Base-by-base conservation (phyloP, 441 rosid genomes). In the Theobroma grandiflorum region DNA sequence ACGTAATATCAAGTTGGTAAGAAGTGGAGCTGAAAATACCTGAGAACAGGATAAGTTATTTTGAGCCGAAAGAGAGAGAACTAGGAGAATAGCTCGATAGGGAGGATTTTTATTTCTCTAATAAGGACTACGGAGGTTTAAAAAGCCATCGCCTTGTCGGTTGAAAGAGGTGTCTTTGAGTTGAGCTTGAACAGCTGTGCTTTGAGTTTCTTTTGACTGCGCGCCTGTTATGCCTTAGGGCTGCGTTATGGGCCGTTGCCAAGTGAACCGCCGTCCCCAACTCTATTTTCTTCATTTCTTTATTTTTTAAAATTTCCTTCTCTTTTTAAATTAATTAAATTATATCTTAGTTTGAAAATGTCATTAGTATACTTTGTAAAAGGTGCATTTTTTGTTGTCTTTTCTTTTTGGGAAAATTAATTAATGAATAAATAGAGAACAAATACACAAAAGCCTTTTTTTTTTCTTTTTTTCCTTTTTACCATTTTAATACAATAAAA, bases 11-110 rank as follows among this genome's bases (percentile, higher is more conserved):
- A 68, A 45, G 35, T 63, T 43, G 10, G 72, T 10, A 43, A 40
- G 55, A 68, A 45, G 18, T 45, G 22, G 38, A 68, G 58, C 22
- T 47, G 74, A 70, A 70, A 49, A 49, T 47, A 70, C 58, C 58
- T 70, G 14, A 70, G 26, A 14, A 70, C 57, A 70, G 10, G n/a
- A 1, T 43, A 14, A 18, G 40, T 70, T 47, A 31, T 31, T 70
- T 69, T 12, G 55, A 45, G 38, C 40, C 57, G 22, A 47, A 63
- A 64, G 12, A 22, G 38, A 43, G 33, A 26, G 26, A 20, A 43
- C 7, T 5, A 22, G 57, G 15, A 69, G 40, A 45, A 26, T 2
- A 40, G 53, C 26, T 69, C 26, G n/a, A 47, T 26, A 64, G 42
- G 43, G 11, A 35, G 58, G 58, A 2, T 70, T 14, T 26, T 49